Evolutionary conservation across 1,284 basidiomycete species (phyloP), one percentile per base, ranked within the genome.

Genomic region (Austroboletus rostrupii): DNA sequence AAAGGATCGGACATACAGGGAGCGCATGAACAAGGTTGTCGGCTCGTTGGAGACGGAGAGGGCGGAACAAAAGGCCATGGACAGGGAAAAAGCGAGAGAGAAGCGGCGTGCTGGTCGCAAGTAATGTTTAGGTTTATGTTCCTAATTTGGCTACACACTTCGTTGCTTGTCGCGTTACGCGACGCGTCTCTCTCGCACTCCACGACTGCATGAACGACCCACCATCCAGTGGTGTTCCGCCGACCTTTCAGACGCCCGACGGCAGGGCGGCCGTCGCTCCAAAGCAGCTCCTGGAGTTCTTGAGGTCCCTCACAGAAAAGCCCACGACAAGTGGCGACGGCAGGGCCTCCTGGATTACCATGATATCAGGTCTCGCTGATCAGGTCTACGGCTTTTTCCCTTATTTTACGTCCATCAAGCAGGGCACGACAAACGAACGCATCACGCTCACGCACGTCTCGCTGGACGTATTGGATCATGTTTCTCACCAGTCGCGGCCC

Each of bases 11-110:
- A 72, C 70, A 31, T 98, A 94, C 70, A 80, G 81, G 60, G 77
- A 85, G 50, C 81, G 80, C 55, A 90, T 95, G 89, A 88, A 88
- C 67, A 83, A 79, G 62, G 91, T 90, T 40, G 85, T 87, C 65
- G 85, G 87, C 2, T 83, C 84, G 1, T 78, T 99, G 47, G 89
- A 95, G 61, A 80, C 84, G 38, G 97, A 99, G 75, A 76, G 96
- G 48, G 92, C 92, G 20, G 97, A 99, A 72, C 85, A 99, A 74
- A 99, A 97, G 76, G 84, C 83, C 48, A 84, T 90, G 83, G 89
- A 93, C 47, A 83, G 83, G 64, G 87, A 87, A 65, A 93, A 92
- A 71, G 68, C 71, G 46, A 84, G 76, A 62, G 87, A 88, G 51
- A 93, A 89, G 72, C 81, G 79, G 64, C 74, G 90, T 51, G 75